Evolutionary conservation across 192 early-diverging fungal species (phyloP), one percentile per base, ranked within the genome.

Genomic region (Haplosporangium gracile): DNA sequence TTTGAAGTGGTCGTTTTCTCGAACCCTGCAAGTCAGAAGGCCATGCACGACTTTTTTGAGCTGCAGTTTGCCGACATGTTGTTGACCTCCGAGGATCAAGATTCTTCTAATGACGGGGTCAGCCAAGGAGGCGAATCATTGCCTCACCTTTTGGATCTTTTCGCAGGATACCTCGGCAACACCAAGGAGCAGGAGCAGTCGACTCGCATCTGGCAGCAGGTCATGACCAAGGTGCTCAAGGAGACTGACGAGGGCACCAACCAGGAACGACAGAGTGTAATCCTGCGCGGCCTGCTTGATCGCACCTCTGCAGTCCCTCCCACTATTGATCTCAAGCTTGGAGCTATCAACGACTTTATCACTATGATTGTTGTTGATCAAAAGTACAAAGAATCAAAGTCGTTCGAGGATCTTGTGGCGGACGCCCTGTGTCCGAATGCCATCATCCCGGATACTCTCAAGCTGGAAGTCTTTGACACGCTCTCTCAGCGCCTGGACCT

Each of bases 1-100:
- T 86, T 86, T 75, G 84, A 86, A 60, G 84, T 86, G 24, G 76
- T 42, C 18, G 84, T 86, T 39, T 86, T 86, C 79, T 81, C 84
- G 49, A 86, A 86, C 70, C 65, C 84, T 8, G 79, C 69, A 16
- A 86, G 84, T 36, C 84, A 86, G 20, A 81, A 77, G 32, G 84
- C 79, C 1, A 68, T 86, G 75, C 76, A 86, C 8, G 79, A 81
- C 53, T 86, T 86, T 68, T 86, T 86, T 63, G 76, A 78, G 15
- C 26, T 76, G 11, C 84, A 86, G 20, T 86, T 86, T 53, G 79
- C 79, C 11, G 84, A 86, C 16, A 86, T 86, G 84, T 71, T 86
- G 22, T 51, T 86, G 71, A 71, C 75, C 18, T 80, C 78, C 10
- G 84, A 86, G 18, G 84, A 76, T 49, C 45, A 76, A 11, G 18